These are phyloP conservation scores for Neurospora sublineolata DNA, from an alignment of 495 filamentous ascomycete species.

Conservation along the genomic window DNA sequence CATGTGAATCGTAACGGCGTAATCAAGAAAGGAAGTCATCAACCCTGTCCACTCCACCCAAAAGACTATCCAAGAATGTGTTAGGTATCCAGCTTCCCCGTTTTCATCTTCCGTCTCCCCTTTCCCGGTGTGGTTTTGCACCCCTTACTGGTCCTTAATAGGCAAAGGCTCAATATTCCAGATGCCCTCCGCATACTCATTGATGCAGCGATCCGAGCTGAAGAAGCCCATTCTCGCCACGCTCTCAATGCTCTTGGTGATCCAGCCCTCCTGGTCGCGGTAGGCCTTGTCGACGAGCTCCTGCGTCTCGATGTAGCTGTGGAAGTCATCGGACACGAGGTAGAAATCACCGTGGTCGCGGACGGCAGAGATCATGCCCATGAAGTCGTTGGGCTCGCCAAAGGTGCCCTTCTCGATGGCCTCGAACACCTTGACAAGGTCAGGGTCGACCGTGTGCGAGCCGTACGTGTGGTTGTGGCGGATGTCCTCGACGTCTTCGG, in stretches of 20 bases:
- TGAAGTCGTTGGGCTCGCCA: constrained; percentile 62
- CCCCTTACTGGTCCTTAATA: constrained; percentile 14
- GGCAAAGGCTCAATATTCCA: constrained; percentile 84
- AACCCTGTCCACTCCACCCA: not conserved
- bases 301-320: constrained; percentile 83
- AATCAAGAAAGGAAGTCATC: not conserved
- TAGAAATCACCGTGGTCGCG: constrained; percentile 94
- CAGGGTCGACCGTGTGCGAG: constrained; percentile 59
- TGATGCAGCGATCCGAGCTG: constrained; percentile 88
- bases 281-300: constrained; percentile 81
- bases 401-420: constrained; percentile 67
- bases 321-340: constrained; percentile 93
- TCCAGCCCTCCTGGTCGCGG: constrained; percentile 82
- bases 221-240: constrained; percentile 95
- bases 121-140: not conserved
- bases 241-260: constrained; percentile 74
- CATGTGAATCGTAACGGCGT: not conserved
- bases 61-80: not conserved
- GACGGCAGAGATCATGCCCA: constrained; percentile 70
- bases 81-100: not conserved
- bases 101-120: not conserved
- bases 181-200: constrained; percentile 93
- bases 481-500: constrained; percentile 93
- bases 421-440: constrained; percentile 70
- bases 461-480: constrained; percentile 84